These are phyloP conservation scores for Cupressus sempervirens DNA, from an alignment of 75 land plant species.

Conservation along the genomic window DNA sequence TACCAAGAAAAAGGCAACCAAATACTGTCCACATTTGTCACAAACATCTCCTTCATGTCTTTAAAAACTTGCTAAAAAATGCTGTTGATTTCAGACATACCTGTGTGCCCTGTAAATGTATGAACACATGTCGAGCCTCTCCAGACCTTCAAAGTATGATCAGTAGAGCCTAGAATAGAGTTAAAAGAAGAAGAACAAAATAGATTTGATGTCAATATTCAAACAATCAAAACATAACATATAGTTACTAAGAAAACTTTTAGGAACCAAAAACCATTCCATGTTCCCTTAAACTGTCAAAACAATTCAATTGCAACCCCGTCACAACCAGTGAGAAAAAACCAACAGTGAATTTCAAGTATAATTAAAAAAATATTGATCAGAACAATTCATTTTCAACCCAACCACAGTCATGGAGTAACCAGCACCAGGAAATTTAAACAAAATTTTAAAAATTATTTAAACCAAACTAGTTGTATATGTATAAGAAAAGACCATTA, in stretches of 20 bases:
- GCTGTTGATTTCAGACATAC: constrained; percentile 21
- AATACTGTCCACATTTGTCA: neutral
- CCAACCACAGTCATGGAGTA: neutral
- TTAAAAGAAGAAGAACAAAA: neutral
- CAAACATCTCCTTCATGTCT: neutral
- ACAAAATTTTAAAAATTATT: neutral
- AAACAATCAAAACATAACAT: neutral
- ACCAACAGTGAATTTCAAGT: neutral
- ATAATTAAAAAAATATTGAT: neutral
- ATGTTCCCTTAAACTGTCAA: neutral
- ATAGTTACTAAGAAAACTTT: neutral
- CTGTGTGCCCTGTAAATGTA: constrained; percentile 82
- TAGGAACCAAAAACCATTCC: neutral
- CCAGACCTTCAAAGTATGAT: constrained; percentile 85
- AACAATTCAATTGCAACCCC: neutral
- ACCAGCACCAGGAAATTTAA: neutral
- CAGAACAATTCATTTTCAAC: neutral
- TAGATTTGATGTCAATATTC: neutral
- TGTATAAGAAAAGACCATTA: neutral
- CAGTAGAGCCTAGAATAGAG: constrained; percentile 73
- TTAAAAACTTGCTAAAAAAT: neutral
- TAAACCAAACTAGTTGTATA: neutral
- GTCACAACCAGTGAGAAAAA: neutral
- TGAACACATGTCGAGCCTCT: constrained; percentile 60
- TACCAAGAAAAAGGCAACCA: neutral